phyloP scores from a whole-genome alignment of 176 grass and related monocot genomes.

The Raddia distichophylla region DNA sequence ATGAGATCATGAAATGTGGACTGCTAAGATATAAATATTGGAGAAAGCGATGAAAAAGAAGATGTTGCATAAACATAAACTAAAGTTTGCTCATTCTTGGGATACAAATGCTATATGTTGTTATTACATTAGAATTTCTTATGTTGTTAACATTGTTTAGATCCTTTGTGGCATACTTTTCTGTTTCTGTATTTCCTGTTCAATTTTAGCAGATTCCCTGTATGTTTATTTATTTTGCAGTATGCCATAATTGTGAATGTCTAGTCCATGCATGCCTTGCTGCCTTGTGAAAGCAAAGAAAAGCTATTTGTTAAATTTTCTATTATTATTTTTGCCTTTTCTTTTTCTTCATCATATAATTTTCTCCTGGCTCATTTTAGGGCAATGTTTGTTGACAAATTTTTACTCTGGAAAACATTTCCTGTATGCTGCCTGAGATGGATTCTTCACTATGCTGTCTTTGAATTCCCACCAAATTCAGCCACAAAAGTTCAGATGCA shows the following conservation, averaged over 20 bases:
- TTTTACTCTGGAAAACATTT: conserved; percentile 96
- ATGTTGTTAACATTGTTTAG: conserved; percentile 12
- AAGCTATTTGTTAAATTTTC: conserved; percentile 28
- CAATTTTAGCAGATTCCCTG: background rate
- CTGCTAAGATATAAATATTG: background rate
- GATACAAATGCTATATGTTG: conserved; percentile 15
- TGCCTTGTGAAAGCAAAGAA: background rate
- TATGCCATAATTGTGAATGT: background rate
- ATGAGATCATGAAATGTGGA: conserved; percentile 7
- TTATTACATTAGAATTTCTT: conserved; percentile 33
- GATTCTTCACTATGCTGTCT: conserved; percentile 91
- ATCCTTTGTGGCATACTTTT: background rate
- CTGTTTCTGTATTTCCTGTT: conserved; percentile 12
- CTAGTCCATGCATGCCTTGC: conserved; percentile 5
- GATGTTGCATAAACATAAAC: conserved; percentile 4
- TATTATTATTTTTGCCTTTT: conserved; percentile 24
- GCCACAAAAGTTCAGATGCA: conserved; percentile 39
- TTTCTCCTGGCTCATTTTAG: conserved; percentile 49
- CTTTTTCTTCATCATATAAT: conserved; percentile 37
- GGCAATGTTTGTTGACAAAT: conserved; percentile 86
- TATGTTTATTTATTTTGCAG: conserved; percentile 19
- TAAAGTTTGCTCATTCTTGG: conserved; percentile 10
- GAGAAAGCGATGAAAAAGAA: background rate
- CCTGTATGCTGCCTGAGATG: conserved; percentile 84
- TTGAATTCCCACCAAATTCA: conserved; percentile 70